Evolutionary conservation across 129 eudicot species (phyloP), one percentile per base, ranked within the genome.

Genomic region (Pseudognaphalium luteoalbum): DNA sequence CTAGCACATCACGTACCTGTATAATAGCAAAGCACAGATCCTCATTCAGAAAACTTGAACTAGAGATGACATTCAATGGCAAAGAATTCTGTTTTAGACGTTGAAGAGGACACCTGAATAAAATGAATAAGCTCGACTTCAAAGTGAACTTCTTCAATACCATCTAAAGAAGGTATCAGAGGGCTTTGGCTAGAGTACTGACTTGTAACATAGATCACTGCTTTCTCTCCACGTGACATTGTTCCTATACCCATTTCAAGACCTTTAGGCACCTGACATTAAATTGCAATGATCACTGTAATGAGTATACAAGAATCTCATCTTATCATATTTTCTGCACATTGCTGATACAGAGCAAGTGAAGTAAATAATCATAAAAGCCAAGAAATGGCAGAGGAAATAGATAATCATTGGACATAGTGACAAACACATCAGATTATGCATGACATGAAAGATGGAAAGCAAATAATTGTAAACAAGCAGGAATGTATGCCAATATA

Each of bases 1-100:
- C 99, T 69, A 95, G 99, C 74, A 95, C 97, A 82, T 95, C 99
- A 16, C 99, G 90, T 60, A 95, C 99, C 99, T 95, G 85, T 52
- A 71, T 29, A 22, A 73, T 42, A 60, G 75, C 61, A 58, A 54
- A 58, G 32, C 41, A 74, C 66, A 64, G 1, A 79, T 32, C 68
- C 44, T 62, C 50, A 54, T 35, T 30, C 14, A 47, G 11, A 52
- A 39, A 15, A 35, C 12, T 58, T 78, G 77, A 54, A 70, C 22
- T 71, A 60, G 35, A 68, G 34, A 20, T 50, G 14, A 57, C 73
- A 75, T 61, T 50, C 30, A 70, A 62, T 33, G 29, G 57, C 10
- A 77, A 77, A 57, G 29, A 37, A 20, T 6, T n/a, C 2, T 6
- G 20, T 62, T 61, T 17, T 41, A 59, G 44, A 16, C 6, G 1